Percentiles rank a stretch among this genome's conserved stretches.
Evolutionary conservation across 345 rosid species (phyloP).

Genomic region (Gossypium anomalum): DNA sequence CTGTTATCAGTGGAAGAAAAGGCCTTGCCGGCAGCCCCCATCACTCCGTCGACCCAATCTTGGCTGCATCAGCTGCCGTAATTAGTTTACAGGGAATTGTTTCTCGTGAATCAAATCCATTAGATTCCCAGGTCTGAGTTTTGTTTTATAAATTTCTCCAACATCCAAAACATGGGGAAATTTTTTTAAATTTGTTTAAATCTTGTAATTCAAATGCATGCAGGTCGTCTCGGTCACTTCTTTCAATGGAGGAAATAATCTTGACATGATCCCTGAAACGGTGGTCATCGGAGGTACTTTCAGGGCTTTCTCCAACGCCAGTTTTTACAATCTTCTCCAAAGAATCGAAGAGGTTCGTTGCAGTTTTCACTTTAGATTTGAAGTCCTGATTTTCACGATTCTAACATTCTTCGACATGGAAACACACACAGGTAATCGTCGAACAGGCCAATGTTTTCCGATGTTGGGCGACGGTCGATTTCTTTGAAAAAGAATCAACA

Average conservation of each 20-base stretch:
- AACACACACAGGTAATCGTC: constrained; percentile 54
- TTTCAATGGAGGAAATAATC: constrained; percentile 52
- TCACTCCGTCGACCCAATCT: constrained; percentile 37
- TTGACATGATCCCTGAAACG: constrained; percentile 39
- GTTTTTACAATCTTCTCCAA: constrained; percentile 54
- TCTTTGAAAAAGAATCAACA: constrained; percentile 56
- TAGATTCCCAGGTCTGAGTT: constrained; percentile 63
- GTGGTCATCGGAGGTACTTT: constrained; percentile 69
- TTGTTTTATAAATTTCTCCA: not conserved
- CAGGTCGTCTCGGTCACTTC: constrained; percentile 85
- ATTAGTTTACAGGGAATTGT: constrained; percentile 79
- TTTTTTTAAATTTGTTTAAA: too few relatives aligned
- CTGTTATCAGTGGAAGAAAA: constrained; percentile 37
- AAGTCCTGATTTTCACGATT: not conserved
- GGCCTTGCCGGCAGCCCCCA: constrained; percentile 24
- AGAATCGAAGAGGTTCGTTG: constrained; percentile 64
- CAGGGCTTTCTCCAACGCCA: constrained; percentile 75
- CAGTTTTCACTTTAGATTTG: not conserved
- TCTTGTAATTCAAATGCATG: not conserved
- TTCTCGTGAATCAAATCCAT: constrained; percentile 81
- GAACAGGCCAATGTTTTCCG: constrained; percentile 64
- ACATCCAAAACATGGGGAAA: not conserved
- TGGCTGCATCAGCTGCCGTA: constrained; percentile 71
- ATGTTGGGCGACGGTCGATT: constrained; percentile 60
- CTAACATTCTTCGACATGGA: too few relatives aligned